A percentile compares a stretch with the other conserved stretches of the same genome.
Evolutionary conservation across 1,284 basidiomycete genomes (phyloP).

Genomic region (Bjerkandera adusta): DNA sequence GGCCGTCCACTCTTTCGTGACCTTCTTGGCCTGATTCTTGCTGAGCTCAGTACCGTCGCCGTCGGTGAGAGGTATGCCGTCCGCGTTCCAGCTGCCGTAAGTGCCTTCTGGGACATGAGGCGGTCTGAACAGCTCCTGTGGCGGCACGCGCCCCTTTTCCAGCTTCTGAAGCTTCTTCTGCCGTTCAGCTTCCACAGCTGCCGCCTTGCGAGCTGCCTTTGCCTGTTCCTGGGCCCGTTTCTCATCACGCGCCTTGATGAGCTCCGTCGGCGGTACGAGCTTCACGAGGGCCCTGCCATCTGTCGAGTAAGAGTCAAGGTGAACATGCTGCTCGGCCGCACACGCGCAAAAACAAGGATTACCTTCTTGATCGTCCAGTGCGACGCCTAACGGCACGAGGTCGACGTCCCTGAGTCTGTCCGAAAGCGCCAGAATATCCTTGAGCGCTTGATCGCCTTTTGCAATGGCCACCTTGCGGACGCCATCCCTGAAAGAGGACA

Average conservation of each 20-base stretch:
- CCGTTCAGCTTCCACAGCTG: constrained; percentile 68
- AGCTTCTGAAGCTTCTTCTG: constrained; percentile 81
- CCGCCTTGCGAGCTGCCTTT: constrained; percentile 83
- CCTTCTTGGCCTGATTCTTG: constrained; percentile 82
- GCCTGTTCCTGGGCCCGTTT: constrained; percentile 79
- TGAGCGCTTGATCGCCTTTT: constrained; percentile 61
- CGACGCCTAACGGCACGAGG: constrained; percentile 90
- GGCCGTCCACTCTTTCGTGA: constrained; percentile 72
- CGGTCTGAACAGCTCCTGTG: constrained; percentile 82
- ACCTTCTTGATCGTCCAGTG: constrained; percentile 96
- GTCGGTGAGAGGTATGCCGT: constrained; percentile 85
- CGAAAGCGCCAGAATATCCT: constrained; percentile 81
- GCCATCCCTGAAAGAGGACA: constrained; percentile 91
- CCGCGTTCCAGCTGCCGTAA: constrained; percentile 82
- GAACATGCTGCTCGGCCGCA: background rate
- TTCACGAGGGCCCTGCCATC: constrained; percentile 96
- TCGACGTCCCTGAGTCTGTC: constrained; percentile 92
- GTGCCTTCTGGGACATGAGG: constrained; percentile 69
- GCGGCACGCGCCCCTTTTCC: constrained; percentile 79
- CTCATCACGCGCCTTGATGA: constrained; percentile 86
- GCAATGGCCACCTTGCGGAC: constrained; percentile 83
- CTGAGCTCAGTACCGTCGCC: constrained; percentile 82
- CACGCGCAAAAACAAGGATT: constrained; percentile 18
- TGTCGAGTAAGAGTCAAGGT: constrained; percentile 25
- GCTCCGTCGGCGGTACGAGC: constrained; percentile 80